Percentiles rank a stretch among this genome's conserved stretches.
phyloP scores from a whole-genome alignment of 345 rosid species.

The Odontarrhena argentea region DNA sequence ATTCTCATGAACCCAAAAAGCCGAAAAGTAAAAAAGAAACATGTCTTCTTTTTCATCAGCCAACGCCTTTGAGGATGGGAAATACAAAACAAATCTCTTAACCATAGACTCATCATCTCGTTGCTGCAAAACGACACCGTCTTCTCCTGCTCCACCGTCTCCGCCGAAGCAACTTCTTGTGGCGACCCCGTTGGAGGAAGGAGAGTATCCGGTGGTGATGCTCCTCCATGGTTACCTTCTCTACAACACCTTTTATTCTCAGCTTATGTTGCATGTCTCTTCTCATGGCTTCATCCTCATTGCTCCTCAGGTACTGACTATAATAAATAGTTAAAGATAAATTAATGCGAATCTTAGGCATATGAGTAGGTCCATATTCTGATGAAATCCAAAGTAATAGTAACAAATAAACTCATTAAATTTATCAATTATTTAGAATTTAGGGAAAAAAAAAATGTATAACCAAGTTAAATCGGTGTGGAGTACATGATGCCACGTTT shows the following conservation, averaged over 20 bases:
- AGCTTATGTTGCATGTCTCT: conserved; percentile 81
- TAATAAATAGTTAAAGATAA: neutral
- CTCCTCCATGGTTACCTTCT: conserved; percentile 91
- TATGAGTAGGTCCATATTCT: neutral
- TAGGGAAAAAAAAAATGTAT: neutral
- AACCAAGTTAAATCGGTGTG: conserved; percentile 12
- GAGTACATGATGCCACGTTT: conserved; percentile 36
- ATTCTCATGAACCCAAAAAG: conserved; percentile 24
- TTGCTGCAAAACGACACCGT: conserved; percentile 29
- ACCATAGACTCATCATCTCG: conserved; percentile 42
- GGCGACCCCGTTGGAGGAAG: conserved; percentile 59
- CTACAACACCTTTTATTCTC: conserved; percentile 78
- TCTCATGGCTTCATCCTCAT: conserved; percentile 89
- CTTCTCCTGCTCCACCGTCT: conserved; percentile 24
- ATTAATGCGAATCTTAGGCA: neutral
- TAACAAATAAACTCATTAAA: too few relatives aligned
- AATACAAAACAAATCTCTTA: conserved; percentile 44
- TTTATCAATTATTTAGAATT: neutral
- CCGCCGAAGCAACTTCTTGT: conserved; percentile 75
- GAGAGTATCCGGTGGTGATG: conserved; percentile 69
- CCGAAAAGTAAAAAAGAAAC: neutral
- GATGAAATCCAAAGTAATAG: neutral
- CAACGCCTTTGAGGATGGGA: conserved; percentile 53
- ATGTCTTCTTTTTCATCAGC: conserved; percentile 38
- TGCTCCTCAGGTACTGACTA: conserved; percentile 72